Percentiles rank a stretch among this genome's conserved stretches.
Conservation (phyloP, 371 early-diverging fungal genomes). For the Caulochytrium protostelioides region DNA sequence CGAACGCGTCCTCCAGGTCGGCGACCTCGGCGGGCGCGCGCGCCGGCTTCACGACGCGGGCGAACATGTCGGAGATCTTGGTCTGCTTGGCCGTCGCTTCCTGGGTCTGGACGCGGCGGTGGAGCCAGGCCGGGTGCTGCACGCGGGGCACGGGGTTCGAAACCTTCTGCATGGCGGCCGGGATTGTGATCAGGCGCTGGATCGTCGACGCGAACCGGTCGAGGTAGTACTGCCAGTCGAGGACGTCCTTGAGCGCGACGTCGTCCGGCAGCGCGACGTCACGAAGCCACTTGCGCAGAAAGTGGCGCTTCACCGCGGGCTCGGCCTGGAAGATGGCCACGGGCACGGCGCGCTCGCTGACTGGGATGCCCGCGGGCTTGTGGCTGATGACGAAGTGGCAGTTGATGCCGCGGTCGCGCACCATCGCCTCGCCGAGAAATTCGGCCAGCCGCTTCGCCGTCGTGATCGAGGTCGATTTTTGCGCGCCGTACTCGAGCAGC, state of each 20-base stretch:
- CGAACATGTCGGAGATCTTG: constrained; percentile 68
- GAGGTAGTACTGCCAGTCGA: constrained; percentile 98
- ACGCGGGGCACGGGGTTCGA: constrained; percentile 84
- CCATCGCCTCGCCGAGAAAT: constrained; percentile 94
- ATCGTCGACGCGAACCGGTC: constrained; percentile 91
- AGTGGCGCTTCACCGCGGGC: constrained; percentile 51
- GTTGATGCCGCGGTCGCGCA: constrained; percentile 88
- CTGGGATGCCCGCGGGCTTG: constrained; percentile 69
- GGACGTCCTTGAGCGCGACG: constrained; percentile 67
- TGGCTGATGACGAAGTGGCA: constrained; percentile 91
- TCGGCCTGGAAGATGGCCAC: constrained; percentile 87
- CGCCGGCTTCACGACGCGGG: constrained; percentile 11
- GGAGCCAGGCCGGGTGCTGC: constrained; percentile 85
- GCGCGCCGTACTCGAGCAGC: constrained; percentile 73
- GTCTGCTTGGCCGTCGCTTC: constrained; percentile 61
- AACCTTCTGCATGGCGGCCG: constrained; percentile 93
- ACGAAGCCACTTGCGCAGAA: constrained; percentile 80
- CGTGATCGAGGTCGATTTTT: constrained; percentile 87
- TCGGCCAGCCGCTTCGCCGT: constrained; percentile 94
- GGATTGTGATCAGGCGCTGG: constrained; percentile 95
- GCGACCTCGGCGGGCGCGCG: constrained; percentile 1
- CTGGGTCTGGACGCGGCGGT: constrained; percentile 43
- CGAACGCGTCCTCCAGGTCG: constrained; percentile 4
- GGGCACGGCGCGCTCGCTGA: constrained; percentile 93
- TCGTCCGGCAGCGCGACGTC: constrained; percentile 39